Percentiles rank a stretch among this genome's conserved stretches.
Conservation (phyloP, 495 filamentous ascomycete genomes). For the Zalerion maritima region DNA sequence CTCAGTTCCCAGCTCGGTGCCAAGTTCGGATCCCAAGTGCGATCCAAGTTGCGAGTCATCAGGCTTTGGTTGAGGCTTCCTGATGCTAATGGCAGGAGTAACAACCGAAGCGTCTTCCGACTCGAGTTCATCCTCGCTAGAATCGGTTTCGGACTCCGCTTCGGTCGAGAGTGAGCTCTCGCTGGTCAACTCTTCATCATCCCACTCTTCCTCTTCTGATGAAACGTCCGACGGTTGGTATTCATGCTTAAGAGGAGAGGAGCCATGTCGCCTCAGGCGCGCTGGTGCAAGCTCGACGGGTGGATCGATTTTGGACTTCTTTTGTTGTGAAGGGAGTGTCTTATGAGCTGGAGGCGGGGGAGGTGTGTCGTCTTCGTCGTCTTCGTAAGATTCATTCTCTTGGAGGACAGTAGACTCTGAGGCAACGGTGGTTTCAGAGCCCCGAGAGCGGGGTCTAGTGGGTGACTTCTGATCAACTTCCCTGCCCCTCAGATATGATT, state of each 20-base stretch:
- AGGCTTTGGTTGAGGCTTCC: no score
- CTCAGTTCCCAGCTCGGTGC: conserved; percentile 12
- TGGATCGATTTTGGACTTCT: conserved; percentile 29
- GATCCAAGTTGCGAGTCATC: no score
- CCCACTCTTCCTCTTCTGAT: conserved; percentile 28
- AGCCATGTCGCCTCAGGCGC: conserved; percentile 52
- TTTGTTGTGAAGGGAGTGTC: conserved; percentile 21
- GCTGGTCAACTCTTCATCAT: conserved; percentile 13
- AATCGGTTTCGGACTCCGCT: conserved; percentile 18
- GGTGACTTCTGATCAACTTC: no score
- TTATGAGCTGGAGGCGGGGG: conserved; percentile 37
- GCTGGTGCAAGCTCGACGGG: conserved; percentile 27
- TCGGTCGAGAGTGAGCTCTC: no score
- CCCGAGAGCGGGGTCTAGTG: no score
- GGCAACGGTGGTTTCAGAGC: no score
- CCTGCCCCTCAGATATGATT: conserved; percentile 12
- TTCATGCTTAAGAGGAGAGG: conserved; percentile 94
- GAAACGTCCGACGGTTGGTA: conserved; percentile 77
- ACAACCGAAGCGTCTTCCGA: conserved; percentile 35
- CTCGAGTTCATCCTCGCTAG: conserved; percentile 36
- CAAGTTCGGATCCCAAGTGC: conserved; percentile 5
- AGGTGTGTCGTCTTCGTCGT: conserved; percentile 30
- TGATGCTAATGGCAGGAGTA: conserved; percentile 33
- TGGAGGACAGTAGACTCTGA: no score
- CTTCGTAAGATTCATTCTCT: no score